Evolutionary conservation across 75 land plant genomes (phyloP).

Genomic region (Picea sitchensis): DNA sequence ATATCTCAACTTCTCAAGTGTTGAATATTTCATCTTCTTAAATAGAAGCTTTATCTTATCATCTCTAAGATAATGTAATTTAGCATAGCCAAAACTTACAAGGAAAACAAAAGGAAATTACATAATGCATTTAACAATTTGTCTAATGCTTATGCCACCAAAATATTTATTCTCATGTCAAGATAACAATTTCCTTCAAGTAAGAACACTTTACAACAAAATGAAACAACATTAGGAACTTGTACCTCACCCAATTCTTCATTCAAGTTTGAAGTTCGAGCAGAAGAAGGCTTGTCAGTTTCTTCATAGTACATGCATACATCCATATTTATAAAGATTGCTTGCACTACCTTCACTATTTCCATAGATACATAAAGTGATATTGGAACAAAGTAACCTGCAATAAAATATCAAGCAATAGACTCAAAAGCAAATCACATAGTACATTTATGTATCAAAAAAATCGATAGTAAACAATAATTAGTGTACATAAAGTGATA

Average conservation of each 20-base stretch:
- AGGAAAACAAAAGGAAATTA: not conserved
- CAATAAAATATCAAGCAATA: not conserved
- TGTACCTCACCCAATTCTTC: constrained; percentile 36
- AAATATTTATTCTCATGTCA: not conserved
- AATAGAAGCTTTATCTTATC: not conserved
- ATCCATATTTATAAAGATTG: constrained; percentile 24
- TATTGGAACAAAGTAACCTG: constrained; percentile 36
- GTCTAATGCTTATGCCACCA: not conserved
- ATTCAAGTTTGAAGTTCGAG: constrained; percentile 37
- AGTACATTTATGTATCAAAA: not conserved
- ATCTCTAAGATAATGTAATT: not conserved
- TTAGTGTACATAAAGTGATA: constrained; percentile 26
- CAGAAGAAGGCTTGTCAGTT: constrained; percentile 26
- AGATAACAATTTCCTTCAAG: not conserved
- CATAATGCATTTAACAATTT: not conserved
- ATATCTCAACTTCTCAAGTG: too few relatives aligned
- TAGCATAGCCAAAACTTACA: not conserved
- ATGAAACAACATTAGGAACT: not conserved
- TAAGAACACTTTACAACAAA: not conserved
- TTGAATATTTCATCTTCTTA: too few relatives aligned
- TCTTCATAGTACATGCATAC: constrained; percentile 19
- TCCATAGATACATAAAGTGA: constrained; percentile 39
- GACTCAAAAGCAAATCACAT: not conserved
- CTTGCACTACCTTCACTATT: constrained; percentile 28
- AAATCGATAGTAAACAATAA: not conserved